These are phyloP conservation scores for Oehlia diaphana DNA, from an alignment of 192 early-diverging fungal species.

Conservation along the genomic window DNA sequence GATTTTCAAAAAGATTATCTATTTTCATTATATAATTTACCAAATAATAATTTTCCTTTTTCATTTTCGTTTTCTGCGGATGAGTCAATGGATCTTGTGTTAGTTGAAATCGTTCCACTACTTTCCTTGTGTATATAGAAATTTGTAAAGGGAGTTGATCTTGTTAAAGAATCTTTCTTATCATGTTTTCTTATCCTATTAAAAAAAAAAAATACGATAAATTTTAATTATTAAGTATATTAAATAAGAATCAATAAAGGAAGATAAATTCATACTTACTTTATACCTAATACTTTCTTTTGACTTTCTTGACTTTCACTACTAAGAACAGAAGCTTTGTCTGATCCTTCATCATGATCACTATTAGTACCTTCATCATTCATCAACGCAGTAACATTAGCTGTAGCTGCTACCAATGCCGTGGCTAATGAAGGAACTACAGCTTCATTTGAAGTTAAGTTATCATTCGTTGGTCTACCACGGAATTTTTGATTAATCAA, in stretches of 20 bases:
- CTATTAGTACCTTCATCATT: background rate
- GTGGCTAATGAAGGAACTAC: background rate
- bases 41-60: constrained; percentile 18
- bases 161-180: background rate
- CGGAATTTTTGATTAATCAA: constrained; percentile 12
- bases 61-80: background rate
- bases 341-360: constrained; percentile 10
- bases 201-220: background rate
- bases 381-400: background rate
- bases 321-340: constrained; percentile 19
- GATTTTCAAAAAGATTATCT: background rate
- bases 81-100: background rate
- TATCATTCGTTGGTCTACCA: background rate
- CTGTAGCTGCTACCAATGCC: background rate
- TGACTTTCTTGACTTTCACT: constrained; percentile 13
- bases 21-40: constrained; percentile 9
- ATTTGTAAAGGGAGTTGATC: background rate
- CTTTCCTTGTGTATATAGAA: background rate
- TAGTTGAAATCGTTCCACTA: background rate
- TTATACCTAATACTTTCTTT: background rate
- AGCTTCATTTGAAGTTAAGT: background rate
- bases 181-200: background rate
- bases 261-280: background rate
- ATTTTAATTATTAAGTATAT: background rate
- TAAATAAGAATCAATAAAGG: background rate